Evolutionary conservation across 352 stramenopile genomes (phyloP).

Genomic region (Globisporangium nunn): DNA sequence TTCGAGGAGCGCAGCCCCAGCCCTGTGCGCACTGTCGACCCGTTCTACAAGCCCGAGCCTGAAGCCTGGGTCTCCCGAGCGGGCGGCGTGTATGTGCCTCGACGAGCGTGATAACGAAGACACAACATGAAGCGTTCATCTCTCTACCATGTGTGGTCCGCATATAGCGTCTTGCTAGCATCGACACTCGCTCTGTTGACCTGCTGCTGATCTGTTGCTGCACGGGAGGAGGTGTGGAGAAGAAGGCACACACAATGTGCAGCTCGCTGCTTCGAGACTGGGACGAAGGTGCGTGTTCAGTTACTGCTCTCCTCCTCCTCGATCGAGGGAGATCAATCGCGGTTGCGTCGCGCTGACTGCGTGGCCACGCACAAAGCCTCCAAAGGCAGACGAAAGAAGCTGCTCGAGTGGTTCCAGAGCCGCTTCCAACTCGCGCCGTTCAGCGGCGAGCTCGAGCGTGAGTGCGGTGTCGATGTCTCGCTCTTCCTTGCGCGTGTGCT

Average conservation of each 20-base stretch:
- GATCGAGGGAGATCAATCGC: too few species aligned
- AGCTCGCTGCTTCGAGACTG: constrained; percentile 48
- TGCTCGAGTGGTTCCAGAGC: constrained; percentile 44
- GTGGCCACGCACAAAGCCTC: constrained; percentile 16
- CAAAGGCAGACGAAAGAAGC: constrained; percentile 36
- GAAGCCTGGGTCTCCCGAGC: constrained; percentile 71
- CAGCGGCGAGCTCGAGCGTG: constrained; percentile 23
- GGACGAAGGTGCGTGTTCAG: constrained; percentile 42
- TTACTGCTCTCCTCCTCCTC: not conserved
- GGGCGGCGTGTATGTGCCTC: constrained; percentile 71
- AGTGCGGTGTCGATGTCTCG: constrained; percentile 36
- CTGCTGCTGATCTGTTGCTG: too few species aligned
- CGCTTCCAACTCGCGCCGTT: constrained; percentile 16
- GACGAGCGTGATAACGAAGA: constrained; percentile 14
- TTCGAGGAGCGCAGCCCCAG: constrained; percentile 75
- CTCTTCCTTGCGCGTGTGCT: constrained; percentile 58
- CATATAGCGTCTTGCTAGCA: too few species aligned
- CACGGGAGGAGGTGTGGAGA: too few species aligned
- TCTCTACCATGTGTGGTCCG: not conserved
- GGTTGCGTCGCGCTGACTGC: not conserved
- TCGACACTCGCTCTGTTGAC: too few species aligned
- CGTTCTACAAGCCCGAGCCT: constrained; percentile 59
- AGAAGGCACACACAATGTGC: constrained; percentile 10
- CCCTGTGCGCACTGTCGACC: constrained; percentile 45
- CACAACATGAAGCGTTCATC: not conserved